phyloP scores from a whole-genome alignment of 179 eudicot genomes.

The Beta lomatogona region DNA sequence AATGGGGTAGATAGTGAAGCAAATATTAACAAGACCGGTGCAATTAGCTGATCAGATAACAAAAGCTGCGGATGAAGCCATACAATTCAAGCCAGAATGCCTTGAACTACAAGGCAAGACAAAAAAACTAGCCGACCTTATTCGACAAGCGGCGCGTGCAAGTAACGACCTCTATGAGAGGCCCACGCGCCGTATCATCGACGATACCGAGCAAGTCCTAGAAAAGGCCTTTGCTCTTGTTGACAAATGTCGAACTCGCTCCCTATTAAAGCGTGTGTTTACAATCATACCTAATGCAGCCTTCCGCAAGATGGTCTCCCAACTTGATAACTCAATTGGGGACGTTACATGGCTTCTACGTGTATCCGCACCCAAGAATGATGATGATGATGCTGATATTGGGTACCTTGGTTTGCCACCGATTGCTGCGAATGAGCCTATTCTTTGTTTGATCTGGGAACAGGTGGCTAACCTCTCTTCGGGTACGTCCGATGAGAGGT shows the following conservation, averaged over 20 bases:
- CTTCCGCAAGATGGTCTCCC: conserved; percentile 47
- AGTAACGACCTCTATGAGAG: conserved; percentile 64
- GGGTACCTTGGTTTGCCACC: conserved; percentile 68
- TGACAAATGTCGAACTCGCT: conserved; percentile 52
- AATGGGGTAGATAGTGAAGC: conserved; percentile 68
- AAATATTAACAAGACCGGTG: conserved; percentile 59
- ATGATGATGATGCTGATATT: conserved; percentile 51
- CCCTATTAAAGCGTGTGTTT: conserved; percentile 50
- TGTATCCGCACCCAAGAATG: conserved; percentile 51
- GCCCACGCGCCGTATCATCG: conserved; percentile 71
- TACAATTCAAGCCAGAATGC: conserved; percentile 55
- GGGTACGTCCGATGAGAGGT: conserved; percentile 48
- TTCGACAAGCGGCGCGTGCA: conserved; percentile 67
- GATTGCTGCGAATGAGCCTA: conserved; percentile 72
- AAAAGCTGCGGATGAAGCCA: conserved; percentile 54
- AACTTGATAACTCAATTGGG: conserved; percentile 64
- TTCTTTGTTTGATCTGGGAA: conserved; percentile 69
- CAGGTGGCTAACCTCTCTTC: conserved; percentile 61
- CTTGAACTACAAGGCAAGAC: conserved; percentile 54
- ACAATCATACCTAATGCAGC: conserved; percentile 62
- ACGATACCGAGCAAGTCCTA: conserved; percentile 63
- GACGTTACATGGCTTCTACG: conserved; percentile 74
- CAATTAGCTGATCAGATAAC: conserved; percentile 66
- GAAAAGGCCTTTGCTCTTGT: conserved; percentile 58
- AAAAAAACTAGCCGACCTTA: conserved; percentile 52